Conservation (phyloP, 2,329 filamentous ascomycete genomes). For the Cladosporium sp. region DNA sequence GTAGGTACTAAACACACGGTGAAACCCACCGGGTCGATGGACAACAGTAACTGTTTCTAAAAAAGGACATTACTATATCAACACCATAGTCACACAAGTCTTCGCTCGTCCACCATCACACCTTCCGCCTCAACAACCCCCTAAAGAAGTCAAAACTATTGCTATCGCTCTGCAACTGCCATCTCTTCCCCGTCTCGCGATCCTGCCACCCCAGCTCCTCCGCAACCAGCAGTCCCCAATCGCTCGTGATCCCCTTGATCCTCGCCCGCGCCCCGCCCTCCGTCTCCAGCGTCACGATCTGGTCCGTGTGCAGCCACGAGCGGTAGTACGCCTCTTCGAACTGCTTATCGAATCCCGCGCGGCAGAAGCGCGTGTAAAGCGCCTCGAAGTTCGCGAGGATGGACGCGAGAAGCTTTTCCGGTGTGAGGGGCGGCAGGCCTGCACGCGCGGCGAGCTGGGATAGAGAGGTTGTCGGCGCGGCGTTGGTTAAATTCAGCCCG, state of each 20-base stretch:
- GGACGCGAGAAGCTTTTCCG: slow-evolving; percentile 75
- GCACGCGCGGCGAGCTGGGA: slow-evolving; percentile 56
- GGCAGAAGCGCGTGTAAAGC: slow-evolving; percentile 68
- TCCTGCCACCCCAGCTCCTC: slow-evolving; percentile 75
- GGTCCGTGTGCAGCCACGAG: slow-evolving; percentile 71
- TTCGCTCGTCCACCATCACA: slow-evolving; percentile 34
- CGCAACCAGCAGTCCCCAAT: slow-evolving; percentile 80
- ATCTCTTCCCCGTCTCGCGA: slow-evolving; percentile 66
- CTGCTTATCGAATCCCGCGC: slow-evolving; percentile 63
- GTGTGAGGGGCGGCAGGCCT: slow-evolving; percentile 51
- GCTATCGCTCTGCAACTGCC: slow-evolving; percentile 86
- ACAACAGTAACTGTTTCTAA: too few species aligned
- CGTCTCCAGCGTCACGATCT: slow-evolving; percentile 69
- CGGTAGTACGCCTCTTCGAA: slow-evolving; percentile 74
- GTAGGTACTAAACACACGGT: too few species aligned
- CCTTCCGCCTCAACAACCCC: slow-evolving; percentile 75
- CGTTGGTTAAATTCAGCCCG: slow-evolving; percentile 87
- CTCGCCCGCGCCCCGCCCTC: slow-evolving; percentile 68
- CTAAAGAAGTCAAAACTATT: slow-evolving; percentile 98
- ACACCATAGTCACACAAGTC: not conserved
- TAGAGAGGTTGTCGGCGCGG: slow-evolving; percentile 79
- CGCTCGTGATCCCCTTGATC: slow-evolving; percentile 81
- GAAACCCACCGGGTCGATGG: too few species aligned
- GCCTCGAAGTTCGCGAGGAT: slow-evolving; percentile 73
- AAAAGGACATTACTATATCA: too few species aligned